These are phyloP conservation scores for Anacardium occidentale DNA, from an alignment of 345 rosid genomes.

Conservation along the genomic window DNA sequence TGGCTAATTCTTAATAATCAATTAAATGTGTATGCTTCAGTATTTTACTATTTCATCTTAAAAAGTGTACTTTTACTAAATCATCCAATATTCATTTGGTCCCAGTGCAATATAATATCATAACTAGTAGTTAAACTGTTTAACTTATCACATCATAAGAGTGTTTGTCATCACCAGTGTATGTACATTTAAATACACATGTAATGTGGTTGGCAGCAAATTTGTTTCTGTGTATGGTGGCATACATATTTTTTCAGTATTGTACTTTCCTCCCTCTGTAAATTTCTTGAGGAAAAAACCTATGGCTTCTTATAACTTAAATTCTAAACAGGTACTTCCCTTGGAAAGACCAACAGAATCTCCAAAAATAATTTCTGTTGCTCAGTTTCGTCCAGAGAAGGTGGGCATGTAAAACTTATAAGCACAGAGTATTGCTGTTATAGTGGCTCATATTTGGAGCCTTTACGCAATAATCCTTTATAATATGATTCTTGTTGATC, in stretches of 20 bases:
- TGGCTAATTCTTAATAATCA: neutral
- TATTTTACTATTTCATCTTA: neutral
- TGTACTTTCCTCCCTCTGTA: neutral
- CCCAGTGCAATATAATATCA: neutral
- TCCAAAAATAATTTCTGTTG: slow-evolving; percentile 77
- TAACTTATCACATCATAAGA: neutral
- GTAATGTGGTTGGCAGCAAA: neutral
- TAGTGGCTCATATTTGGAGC: slow-evolving; percentile 29
- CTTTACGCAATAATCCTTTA: slow-evolving; percentile 20
- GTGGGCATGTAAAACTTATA: slow-evolving; percentile 43
- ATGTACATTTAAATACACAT: neutral
- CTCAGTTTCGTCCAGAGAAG: slow-evolving; percentile 99
- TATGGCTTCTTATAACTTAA: slow-evolving; percentile 20
- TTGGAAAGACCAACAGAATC: slow-evolving; percentile 58
- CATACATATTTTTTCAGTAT: neutral
- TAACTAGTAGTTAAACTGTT: neutral
- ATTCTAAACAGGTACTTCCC: slow-evolving; percentile 58
- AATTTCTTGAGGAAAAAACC: neutral
- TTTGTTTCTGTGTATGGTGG: neutral
- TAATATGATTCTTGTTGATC: slow-evolving; percentile 34
- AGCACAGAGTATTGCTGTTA: slow-evolving; percentile 33
- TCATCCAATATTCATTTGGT: neutral
- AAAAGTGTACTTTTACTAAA: neutral
- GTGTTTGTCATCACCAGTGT: neutral
- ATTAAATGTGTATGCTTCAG: neutral